Evolutionary conservation across 192 early-diverging fungal species (phyloP).

Genomic region (Backusella morwellensis): DNA sequence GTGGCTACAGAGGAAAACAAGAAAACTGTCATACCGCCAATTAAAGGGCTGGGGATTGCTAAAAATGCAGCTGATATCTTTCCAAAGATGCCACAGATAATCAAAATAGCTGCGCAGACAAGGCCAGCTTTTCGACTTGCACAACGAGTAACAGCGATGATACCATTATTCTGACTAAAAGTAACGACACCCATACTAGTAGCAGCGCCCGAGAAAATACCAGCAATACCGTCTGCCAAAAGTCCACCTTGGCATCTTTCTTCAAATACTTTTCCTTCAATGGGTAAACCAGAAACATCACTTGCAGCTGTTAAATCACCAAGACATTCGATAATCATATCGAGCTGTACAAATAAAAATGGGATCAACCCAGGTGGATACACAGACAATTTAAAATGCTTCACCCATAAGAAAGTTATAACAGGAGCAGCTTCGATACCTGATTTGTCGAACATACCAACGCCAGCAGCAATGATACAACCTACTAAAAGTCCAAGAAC

Average conservation of each 20-base stretch:
- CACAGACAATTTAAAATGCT: conserved; percentile 41
- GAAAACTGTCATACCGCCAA: conserved; percentile 56
- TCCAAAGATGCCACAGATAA: conserved; percentile 51
- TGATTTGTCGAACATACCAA: conserved; percentile 46
- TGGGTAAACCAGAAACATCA: conserved; percentile 47
- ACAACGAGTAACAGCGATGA: conserved; percentile 55
- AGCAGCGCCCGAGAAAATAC: conserved; percentile 36
- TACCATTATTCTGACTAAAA: conserved; percentile 58
- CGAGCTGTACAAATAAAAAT: conserved; percentile 41
- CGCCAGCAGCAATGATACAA: conserved; percentile 46
- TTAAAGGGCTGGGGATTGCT: conserved; percentile 42
- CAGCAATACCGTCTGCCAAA: conserved; percentile 46
- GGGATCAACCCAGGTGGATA: conserved; percentile 52
- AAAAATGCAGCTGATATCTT: conserved; percentile 52
- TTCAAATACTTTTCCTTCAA: conserved; percentile 54
- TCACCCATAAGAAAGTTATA: conserved; percentile 53
- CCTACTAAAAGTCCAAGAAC: conserved; percentile 50
- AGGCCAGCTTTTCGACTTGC: conserved; percentile 54
- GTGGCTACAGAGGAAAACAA: conserved; percentile 54
- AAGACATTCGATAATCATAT: conserved; percentile 48
- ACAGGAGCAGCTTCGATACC: conserved; percentile 42
- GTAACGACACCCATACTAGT: conserved; percentile 54
- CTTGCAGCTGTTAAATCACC: conserved; percentile 56
- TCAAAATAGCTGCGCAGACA: conserved; percentile 50
- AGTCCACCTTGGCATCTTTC: conserved; percentile 53